Base-by-base conservation (phyloP, 768 basidiomycete species). In the Epithele typhae region DNA sequence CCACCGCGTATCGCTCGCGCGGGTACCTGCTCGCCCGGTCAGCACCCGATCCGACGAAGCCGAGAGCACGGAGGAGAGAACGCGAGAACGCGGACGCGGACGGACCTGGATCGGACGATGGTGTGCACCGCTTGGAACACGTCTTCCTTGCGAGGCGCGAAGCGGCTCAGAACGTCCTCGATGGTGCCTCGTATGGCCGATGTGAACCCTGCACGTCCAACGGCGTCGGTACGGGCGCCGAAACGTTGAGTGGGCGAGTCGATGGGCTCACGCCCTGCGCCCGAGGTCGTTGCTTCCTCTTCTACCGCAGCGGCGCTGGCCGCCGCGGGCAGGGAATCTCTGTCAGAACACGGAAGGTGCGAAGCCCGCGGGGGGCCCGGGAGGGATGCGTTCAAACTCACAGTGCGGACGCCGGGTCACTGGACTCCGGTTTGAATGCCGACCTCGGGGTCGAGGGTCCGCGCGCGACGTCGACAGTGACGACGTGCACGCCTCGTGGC, bases 401-500 rank as follows among this genome's bases (percentile, higher is more conserved):
- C n/a, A n/a, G n/a, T n/a, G n/a, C n/a, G n/a, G n/a, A n/a, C n/a
- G n/a, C n/a, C n/a, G n/a, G n/a, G n/a, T n/a, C n/a, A n/a, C n/a
- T n/a, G n/a, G n/a, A n/a, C n/a, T n/a, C n/a, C n/a, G n/a, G n/a
- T n/a, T n/a, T n/a, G n/a, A n/a, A n/a, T n/a, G n/a, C n/a, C n/a
- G n/a, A n/a, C n/a, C n/a, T n/a, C n/a, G 45, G 51, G 51, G 51
- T 46, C 25, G 38, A 52, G 51, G 51, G 51, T 24, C 42, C 51
- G n/a, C n/a, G n/a, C n/a, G n/a, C n/a, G 36, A 39, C 23, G 36
- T 24, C 27, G 21, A 52, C 43, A 11, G 43, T 47, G 5, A 49
- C 48, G 19, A 63, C 53, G 40, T 45, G 49, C 41, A 61, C 52
- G 34, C 58, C 60, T 17, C 48, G 14, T 14, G 27, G 14, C 8